Conservation (phyloP, 1,139 yeast genomes). For the Entelexis paramagnoliae region DNA sequence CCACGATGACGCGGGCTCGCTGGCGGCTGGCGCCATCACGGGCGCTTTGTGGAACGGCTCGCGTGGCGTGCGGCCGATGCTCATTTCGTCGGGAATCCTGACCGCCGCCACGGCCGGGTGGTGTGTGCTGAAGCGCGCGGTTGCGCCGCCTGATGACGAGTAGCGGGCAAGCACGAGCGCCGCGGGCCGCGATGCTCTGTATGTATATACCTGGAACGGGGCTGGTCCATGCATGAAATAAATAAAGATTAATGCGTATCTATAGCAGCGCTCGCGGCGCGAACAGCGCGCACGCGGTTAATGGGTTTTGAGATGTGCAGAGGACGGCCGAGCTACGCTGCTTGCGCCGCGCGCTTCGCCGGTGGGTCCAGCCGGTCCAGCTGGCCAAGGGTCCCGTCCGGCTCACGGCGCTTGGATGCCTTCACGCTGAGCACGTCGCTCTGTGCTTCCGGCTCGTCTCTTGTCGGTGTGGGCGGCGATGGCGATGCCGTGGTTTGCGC, state of each 20-base stretch:
- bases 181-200: neutral
- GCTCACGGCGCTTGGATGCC: neutral
- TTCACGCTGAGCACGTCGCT: neutral
- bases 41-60: conserved; percentile 88
- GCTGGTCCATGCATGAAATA: conserved; percentile 6
- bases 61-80: conserved; percentile 79
- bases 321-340: neutral
- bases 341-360: conserved; percentile 1
- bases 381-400: neutral
- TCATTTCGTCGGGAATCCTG: conserved; percentile 72
- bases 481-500: too few relatives aligned
- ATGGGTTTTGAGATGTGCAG: too few relatives aligned
- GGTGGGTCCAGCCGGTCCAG: neutral
- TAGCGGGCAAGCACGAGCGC: neutral
- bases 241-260: conserved; percentile 3
- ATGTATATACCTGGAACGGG: conserved; percentile 1
- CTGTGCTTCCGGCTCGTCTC: too few relatives aligned
- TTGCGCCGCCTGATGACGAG: conserved; percentile 24
- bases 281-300: too few relatives aligned
- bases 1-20: conserved; percentile 76
- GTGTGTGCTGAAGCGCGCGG: conserved; percentile 61
- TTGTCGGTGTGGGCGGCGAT: too few relatives aligned
- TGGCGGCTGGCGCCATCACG: conserved; percentile 81
- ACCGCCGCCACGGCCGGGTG: conserved; percentile 87
- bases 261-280: neutral